phyloP scores from a whole-genome alignment of 345 rosid genomes.

The Limnanthes douglasii region DNA sequence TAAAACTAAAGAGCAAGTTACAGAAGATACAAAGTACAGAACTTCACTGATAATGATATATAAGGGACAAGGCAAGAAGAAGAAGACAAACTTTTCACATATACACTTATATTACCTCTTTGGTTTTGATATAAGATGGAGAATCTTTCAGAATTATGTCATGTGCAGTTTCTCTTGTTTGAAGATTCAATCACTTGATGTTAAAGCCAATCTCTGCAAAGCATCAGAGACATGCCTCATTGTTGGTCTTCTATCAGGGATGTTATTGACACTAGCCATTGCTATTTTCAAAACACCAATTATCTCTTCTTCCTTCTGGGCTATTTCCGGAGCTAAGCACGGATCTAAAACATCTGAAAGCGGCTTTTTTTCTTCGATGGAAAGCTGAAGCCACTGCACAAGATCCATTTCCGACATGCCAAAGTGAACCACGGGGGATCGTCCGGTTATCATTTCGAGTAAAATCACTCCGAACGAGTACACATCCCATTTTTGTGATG shows the following conservation, averaged over 20 bases:
- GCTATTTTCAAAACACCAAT: slow-evolving; percentile 73
- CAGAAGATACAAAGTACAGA: too few species aligned
- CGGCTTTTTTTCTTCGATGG: slow-evolving; percentile 86
- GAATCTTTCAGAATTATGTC: too few species aligned
- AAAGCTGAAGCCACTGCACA: slow-evolving; percentile 68
- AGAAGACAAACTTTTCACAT: too few species aligned
- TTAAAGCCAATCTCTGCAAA: slow-evolving; percentile 35
- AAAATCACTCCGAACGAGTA: slow-evolving; percentile 82
- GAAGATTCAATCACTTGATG: slow-evolving; percentile 23
- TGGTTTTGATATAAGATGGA: too few species aligned
- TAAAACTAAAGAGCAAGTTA: too few species aligned
- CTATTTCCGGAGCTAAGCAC: slow-evolving; percentile 44
- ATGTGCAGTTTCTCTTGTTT: too few species aligned
- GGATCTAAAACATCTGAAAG: slow-evolving; percentile 77
- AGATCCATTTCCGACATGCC: slow-evolving; percentile 59
- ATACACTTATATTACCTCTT: too few species aligned
- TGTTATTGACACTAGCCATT: slow-evolving; percentile 58
- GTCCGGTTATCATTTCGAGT: slow-evolving; percentile 73
- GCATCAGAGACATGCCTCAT: slow-evolving; percentile 63
- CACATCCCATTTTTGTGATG: slow-evolving; percentile 96
- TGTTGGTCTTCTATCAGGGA: slow-evolving; percentile 75
- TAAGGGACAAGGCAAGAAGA: too few species aligned
- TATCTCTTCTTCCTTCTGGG: slow-evolving; percentile 75
- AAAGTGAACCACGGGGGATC: slow-evolving; percentile 31
- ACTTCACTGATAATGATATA: too few species aligned